Conservation (phyloP, 768 basidiomycete species). For the Hortiboletus flavorubellus region DNA sequence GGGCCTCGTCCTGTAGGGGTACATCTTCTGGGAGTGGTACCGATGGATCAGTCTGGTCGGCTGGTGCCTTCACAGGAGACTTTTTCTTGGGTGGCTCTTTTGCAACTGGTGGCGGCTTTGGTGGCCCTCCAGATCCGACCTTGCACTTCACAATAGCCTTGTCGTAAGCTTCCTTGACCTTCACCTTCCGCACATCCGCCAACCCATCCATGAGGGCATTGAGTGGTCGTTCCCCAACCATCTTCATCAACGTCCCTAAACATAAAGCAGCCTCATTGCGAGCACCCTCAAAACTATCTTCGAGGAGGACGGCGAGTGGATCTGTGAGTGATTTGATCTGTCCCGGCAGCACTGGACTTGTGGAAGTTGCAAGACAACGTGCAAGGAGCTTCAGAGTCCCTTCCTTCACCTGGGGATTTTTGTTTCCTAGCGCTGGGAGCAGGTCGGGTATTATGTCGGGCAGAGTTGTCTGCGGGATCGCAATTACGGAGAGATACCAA, state of each 20-base stretch:
- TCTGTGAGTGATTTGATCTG: conserved; percentile 86
- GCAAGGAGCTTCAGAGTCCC: conserved; percentile 84
- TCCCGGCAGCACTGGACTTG: conserved; percentile 60
- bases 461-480: conserved; percentile 58
- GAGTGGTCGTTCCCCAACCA: conserved; percentile 90
- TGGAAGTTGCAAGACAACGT: conserved; percentile 71
- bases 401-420: conserved; percentile 97
- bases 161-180: conserved; percentile 92
- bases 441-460: conserved; percentile 83
- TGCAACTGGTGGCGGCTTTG: conserved; percentile 35
- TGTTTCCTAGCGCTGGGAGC: conserved; percentile 70
- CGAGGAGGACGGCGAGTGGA: conserved; percentile 67
- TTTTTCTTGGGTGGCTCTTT: conserved; percentile 39
- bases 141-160: conserved; percentile 92
- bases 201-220: conserved; percentile 83
- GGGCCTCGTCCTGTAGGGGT: conserved; percentile 30
- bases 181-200: conserved; percentile 82
- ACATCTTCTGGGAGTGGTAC: conserved; percentile 11
- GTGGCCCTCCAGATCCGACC: conserved; percentile 51
- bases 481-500: conserved; percentile 1
- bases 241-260: conserved; percentile 91
- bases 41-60: conserved; percentile 15
- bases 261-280: conserved; percentile 86
- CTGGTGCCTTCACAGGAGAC: conserved; percentile 30
- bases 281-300: conserved; percentile 87